Evolutionary conservation across 345 rosid genomes (phyloP).

Genomic region (Brassica cretica): DNA sequence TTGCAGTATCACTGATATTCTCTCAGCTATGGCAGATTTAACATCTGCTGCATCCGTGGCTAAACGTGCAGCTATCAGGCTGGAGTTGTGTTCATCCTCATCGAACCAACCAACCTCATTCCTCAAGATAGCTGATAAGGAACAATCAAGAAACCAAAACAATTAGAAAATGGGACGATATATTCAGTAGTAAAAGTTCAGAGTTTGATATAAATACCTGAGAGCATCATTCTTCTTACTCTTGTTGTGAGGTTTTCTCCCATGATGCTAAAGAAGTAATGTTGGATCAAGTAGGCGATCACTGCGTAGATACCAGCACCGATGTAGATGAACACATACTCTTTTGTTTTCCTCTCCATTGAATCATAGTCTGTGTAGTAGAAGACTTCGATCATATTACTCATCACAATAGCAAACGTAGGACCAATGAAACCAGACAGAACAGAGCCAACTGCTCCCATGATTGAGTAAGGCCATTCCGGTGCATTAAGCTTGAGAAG

Average conservation of each 20-base stretch:
- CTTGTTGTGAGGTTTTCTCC: conserved; percentile 99
- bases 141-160: conserved; percentile 19
- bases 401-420: conserved; percentile 94
- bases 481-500: conserved; percentile 93
- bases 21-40: conserved; percentile 94
- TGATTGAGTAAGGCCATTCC: conserved; percentile 98
- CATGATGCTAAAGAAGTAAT: conserved; percentile 99
- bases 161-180: neutral
- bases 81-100: conserved; percentile 97
- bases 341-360: conserved; percentile 97
- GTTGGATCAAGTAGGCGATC: conserved; percentile 94
- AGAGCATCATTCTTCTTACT: conserved; percentile 99
- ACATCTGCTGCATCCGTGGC: conserved; percentile 96
- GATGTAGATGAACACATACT: conserved; percentile 93
- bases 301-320: conserved; percentile 98
- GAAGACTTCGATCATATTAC: conserved; percentile 98
- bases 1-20: conserved; percentile 94
- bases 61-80: conserved; percentile 80
- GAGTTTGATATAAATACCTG: conserved; percentile 46
- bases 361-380: conserved; percentile 79
- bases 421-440: conserved; percentile 97
- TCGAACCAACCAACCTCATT: conserved; percentile 99
- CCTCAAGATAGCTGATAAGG: conserved; percentile 71
- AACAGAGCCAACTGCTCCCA: conserved; percentile 93
- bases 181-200: neutral